These are phyloP conservation scores for Saturnispora gosingensis DNA, from an alignment of 805 yeast species.

Conservation along the genomic window DNA sequence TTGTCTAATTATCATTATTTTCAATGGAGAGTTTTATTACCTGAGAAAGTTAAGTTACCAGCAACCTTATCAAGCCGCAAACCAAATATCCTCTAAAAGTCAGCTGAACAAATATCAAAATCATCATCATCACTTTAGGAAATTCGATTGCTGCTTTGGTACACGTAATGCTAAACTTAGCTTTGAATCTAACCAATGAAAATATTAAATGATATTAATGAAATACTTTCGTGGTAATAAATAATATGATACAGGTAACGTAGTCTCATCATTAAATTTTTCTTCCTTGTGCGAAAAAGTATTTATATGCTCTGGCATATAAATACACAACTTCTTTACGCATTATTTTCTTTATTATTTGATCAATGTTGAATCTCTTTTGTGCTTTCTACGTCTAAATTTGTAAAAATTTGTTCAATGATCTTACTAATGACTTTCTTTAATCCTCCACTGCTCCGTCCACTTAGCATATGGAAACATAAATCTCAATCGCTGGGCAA, in stretches of 20 bases:
- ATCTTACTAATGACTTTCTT: background rate
- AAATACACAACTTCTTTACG: background rate
- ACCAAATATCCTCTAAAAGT: conserved; percentile 58
- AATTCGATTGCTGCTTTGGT: conserved; percentile 92
- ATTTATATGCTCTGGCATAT: background rate
- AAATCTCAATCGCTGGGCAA: conserved; percentile 53
- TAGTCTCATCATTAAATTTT: background rate
- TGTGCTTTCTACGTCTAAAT: too few species aligned
- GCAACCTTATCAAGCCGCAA: conserved; percentile 46
- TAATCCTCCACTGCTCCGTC: conserved; percentile 4
- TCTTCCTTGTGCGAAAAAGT: background rate
- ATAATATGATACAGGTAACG: conserved; percentile 1
- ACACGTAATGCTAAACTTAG: conserved; percentile 77
- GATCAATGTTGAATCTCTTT: background rate
- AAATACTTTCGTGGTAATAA: conserved; percentile 34
- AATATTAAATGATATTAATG: conserved; percentile 44
- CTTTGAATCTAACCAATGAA: conserved; percentile 59
- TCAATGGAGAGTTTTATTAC: too few species aligned
- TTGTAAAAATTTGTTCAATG: background rate
- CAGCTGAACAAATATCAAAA: conserved; percentile 49
- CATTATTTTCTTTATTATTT: background rate
- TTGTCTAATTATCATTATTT: too few species aligned
- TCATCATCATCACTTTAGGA: conserved; percentile 74
- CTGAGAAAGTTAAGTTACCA: conserved; percentile 21
- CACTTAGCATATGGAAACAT: conserved; percentile 49